Conservation (phyloP, 2,329 filamentous ascomycete species). For the Paecilomyces variotii region DNA sequence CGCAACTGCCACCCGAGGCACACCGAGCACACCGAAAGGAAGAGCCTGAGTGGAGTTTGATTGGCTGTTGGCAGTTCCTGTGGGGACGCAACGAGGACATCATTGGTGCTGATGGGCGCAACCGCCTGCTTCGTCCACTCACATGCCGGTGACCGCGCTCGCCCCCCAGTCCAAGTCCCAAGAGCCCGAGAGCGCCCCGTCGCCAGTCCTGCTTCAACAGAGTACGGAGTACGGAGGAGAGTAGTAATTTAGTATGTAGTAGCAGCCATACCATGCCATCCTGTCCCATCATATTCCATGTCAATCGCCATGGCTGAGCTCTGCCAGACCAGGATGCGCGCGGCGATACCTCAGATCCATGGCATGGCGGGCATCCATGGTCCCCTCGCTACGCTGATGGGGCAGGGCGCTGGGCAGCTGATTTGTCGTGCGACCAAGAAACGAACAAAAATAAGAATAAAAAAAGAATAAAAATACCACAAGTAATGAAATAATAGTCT, state of each 20-base stretch:
- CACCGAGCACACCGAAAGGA: neutral
- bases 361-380: neutral
- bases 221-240: neutral
- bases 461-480: neutral
- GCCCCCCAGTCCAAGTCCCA: neutral
- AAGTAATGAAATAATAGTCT: neutral
- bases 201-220: neutral
- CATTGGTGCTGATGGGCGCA: neutral
- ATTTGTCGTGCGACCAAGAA: neutral
- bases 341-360: neutral
- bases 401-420: neutral
- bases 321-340: neutral
- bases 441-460: too few relatives aligned
- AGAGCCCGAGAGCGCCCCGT: neutral
- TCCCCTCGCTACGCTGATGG: neutral
- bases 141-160: neutral
- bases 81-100: neutral
- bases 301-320: neutral
- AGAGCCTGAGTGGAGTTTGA: neutral
- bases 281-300: too few relatives aligned
- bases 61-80: too few relatives aligned
- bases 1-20: neutral
- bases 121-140: neutral
- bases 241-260: too few relatives aligned
- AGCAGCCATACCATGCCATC: too few relatives aligned